Evolutionary conservation across 2,329 filamentous ascomycete species (phyloP).

Genomic region (Fusarium tupiense): DNA sequence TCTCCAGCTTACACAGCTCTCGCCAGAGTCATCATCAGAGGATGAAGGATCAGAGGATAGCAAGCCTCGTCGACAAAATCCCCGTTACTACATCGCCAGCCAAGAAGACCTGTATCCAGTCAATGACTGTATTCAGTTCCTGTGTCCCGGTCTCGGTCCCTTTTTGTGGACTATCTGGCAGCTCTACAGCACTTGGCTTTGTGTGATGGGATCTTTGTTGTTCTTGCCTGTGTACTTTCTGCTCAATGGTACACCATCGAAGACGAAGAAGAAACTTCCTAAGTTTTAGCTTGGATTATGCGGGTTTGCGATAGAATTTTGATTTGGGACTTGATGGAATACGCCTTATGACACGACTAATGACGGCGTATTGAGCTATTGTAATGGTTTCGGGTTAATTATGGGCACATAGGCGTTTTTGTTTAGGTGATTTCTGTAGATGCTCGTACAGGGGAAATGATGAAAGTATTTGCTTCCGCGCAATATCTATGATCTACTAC

Average conservation of each 20-base stretch:
- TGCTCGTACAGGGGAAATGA: too few species aligned
- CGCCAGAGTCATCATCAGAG: slow-evolving; percentile 41
- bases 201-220: slow-evolving; percentile 65
- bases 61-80: slow-evolving; percentile 33
- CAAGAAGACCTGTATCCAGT: slow-evolving; percentile 88
- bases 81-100: slow-evolving; percentile 73
- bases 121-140: slow-evolving; percentile 78
- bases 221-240: slow-evolving; percentile 49
- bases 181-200: slow-evolving; percentile 70
- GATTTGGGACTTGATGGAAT: background rate
- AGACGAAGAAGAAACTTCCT: slow-evolving; percentile 20
- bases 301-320: background rate
- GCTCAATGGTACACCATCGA: slow-evolving; percentile 38
- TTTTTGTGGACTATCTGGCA: slow-evolving; percentile 69
- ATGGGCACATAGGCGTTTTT: background rate
- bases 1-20: slow-evolving; percentile 65
- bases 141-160: slow-evolving; percentile 67
- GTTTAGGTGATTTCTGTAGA: background rate
- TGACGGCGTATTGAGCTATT: slow-evolving; percentile 10
- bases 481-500: too few species aligned
- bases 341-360: slow-evolving; percentile 13
- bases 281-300: slow-evolving; percentile 4
- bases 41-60: slow-evolving; percentile 21
- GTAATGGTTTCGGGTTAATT: background rate
- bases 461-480: background rate